Base-by-base conservation (phyloP, 208 protist genomes). In the Trypanosoma platydactyli region DNA sequence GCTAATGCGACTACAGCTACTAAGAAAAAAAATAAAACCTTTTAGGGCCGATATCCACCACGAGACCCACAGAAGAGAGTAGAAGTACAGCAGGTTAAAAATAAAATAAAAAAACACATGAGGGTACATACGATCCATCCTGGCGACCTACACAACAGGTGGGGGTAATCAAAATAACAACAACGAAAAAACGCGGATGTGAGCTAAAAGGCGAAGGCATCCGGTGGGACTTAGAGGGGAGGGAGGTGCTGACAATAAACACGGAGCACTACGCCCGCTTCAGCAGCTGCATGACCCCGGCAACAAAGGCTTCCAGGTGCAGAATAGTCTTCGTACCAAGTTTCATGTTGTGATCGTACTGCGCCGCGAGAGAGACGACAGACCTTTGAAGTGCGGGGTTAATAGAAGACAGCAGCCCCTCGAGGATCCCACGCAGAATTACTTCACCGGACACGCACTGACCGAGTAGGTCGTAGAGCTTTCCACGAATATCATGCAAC, bases 281-380 rank as follows among this genome's bases (percentile, higher is more conserved):
- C 15, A 94, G 58, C n/a, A 90, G 66, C 65, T 85, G 76, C 91
- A 96, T 96, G 6, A 92, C 86, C 22, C 76, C 78, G 0, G 91
- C 88, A 9, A 97, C 74, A 75, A 99, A 99, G 0, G 99, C 99
- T 77, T 99, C 99, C 11, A 99, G 70, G 76, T 99, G 99, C 42
- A 99, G 92, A 53, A 99, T 99, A 30, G 95, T 84, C 78, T 99
- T 99, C 5, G 88, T 91, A 22, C 99, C 99, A 0, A 94, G 73
- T 72, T 98, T 97, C 77, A 99, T 94, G 57, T 98, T 91, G 70
- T 99, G 97, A 61, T 99, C 98, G 80, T 97, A 99, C 71, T 86
- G 81, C 15, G 97, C 96, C 0, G 98, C 97, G 30, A 91, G 82
- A 30, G 91, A 71, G n/a, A 98, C 80, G 0, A 98, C 55, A n/a